phyloP scores from a whole-genome alignment of 1,284 basidiomycete genomes.

The Fomitopsis betulina region DNA sequence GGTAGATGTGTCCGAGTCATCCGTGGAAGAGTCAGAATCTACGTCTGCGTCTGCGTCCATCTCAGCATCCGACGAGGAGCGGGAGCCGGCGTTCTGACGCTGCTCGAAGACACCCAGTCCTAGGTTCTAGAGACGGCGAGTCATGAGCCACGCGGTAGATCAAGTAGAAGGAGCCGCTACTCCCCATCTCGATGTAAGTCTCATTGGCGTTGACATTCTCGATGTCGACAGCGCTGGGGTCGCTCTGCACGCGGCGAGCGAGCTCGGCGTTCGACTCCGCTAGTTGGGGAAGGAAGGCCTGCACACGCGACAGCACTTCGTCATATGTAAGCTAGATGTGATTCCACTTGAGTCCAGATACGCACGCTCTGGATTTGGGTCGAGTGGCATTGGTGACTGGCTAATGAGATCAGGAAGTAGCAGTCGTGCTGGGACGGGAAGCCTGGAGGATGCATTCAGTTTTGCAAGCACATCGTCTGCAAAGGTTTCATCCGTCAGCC shows the following conservation, averaged over 20 bases:
- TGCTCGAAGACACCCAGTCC: conserved; percentile 61
- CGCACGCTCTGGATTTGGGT: conserved; percentile 31
- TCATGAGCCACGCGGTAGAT: neutral
- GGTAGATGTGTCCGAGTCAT: neutral
- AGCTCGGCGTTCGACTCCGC: conserved; percentile 58
- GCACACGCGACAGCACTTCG: conserved; percentile 55
- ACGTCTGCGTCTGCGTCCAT: conserved; percentile 14
- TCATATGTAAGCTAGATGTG: neutral
- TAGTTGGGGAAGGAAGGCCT: conserved; percentile 59
- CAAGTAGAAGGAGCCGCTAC: conserved; percentile 13
- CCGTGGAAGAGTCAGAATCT: conserved; percentile 14
- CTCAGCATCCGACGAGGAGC: conserved; percentile 12
- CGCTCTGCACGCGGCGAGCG: conserved; percentile 34
- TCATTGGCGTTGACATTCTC: conserved; percentile 47
- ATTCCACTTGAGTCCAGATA: neutral
- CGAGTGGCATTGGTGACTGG: conserved; percentile 7
- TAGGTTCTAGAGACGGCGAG: conserved; percentile 42
- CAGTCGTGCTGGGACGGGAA: neutral
- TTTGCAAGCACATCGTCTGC: conserved; percentile 26
- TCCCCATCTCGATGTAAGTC: conserved; percentile 64
- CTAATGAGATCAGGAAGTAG: neutral
- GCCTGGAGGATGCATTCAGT: conserved; percentile 17
- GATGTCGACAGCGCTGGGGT: conserved; percentile 58
- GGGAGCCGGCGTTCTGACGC: conserved; percentile 18
- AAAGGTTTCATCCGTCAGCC: neutral